phyloP scores from a whole-genome alignment of 1,139 yeast genomes.

The Hyphopichia fennica region DNA sequence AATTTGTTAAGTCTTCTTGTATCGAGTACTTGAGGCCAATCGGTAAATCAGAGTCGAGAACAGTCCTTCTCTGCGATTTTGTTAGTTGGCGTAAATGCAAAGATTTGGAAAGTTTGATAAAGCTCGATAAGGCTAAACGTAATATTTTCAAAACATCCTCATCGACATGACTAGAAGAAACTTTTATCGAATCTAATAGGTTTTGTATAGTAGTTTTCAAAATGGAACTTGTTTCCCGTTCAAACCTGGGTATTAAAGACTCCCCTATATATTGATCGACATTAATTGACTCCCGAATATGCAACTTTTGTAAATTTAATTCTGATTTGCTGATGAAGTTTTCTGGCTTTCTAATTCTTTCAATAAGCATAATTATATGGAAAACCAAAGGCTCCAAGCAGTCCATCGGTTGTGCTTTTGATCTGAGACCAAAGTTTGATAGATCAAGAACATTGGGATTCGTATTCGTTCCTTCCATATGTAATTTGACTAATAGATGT shows the following conservation, averaged over 20 bases:
- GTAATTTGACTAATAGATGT: conserved; percentile 3
- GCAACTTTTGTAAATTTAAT: not conserved
- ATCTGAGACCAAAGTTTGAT: not conserved
- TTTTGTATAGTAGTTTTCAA: not conserved
- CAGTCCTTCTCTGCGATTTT: not conserved
- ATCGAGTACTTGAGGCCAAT: not conserved
- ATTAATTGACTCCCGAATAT: not conserved
- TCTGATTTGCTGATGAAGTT: not conserved
- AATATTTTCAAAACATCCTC: not conserved
- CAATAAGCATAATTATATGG: conserved; percentile 9
- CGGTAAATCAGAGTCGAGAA: conserved; percentile 1
- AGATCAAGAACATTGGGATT: not conserved
- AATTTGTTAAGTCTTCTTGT: conserved; percentile 17
- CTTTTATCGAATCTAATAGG: not conserved
- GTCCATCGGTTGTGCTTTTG: not conserved
- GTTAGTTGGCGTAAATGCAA: not conserved
- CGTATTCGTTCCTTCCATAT: not conserved
- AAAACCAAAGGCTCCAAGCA: conserved; percentile 14
- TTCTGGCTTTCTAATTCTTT: not conserved
- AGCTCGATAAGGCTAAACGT: conserved; percentile 9
- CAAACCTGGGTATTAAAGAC: not conserved
- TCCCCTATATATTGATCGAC: not conserved
- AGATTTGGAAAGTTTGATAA: conserved; percentile 4
- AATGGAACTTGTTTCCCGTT: not conserved
- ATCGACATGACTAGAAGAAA: not conserved